Base-by-base conservation (phyloP, 2,329 filamentous ascomycete species). In the Seiridium unicorne region DNA sequence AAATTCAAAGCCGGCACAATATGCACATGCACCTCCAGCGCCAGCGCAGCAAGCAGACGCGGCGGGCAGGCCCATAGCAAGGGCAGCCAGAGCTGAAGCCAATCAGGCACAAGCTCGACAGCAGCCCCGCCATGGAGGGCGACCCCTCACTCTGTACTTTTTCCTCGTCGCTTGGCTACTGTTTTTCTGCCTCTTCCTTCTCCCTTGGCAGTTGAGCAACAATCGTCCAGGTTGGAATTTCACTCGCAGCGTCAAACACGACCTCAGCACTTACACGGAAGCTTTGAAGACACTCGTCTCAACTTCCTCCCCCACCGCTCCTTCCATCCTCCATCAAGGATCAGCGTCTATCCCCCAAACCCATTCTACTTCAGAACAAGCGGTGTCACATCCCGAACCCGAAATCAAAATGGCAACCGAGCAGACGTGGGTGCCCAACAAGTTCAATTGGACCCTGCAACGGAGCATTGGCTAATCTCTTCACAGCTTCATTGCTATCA, bases 401-500 rank as follows among this genome's bases (percentile, higher is more conserved):
- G 38, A 59, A 54, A n/a, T 42, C 69, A 72, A 70, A 56, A 72
- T 72, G 70, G 65, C 70, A 59, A 63, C 62, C 58, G 70, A 72
- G 62, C 69, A 72, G 64, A 72, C 70, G 70, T 72, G 60, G 65
- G 70, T 68, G 7, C 35, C 57, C 13, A 11, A 9, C 26, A 11
- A n/a, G 7, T 44, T 13, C 55, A 42, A 57, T 55, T 55, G 35
- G 13, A 42, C 13, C 38, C 38, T 32, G n/a, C 5, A 10, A 10
- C n/a, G 11, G 47, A 26, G 18, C 18, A 49, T 49, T 49, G 90
- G 82, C 31, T 46, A 18, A 42, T 44, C 38, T 5, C 35, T 18
- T 44, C 3, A 18, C 74, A 98, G 94, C 85, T 98, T 98, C 91
- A 98, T 98, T 87, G 95, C 95, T 78, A 92, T 99, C 88, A 99